Conservation (phyloP, 768 basidiomycete species). For the Leccinellum rugosiceps region DNA sequence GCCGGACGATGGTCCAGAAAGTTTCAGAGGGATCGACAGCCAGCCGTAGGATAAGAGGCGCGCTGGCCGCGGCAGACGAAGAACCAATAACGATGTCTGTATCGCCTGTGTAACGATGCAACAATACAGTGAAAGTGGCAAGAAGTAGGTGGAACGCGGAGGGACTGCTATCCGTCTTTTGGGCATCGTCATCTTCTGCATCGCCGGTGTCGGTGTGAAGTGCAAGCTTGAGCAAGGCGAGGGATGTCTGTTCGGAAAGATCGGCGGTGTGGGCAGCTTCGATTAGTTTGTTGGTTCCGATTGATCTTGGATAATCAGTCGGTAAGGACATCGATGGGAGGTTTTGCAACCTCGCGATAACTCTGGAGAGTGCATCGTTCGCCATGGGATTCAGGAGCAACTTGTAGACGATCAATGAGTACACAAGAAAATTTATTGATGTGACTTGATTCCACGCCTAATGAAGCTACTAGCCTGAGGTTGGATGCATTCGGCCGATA, state of each 20-base stretch:
- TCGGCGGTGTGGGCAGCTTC: slow-evolving; percentile 76
- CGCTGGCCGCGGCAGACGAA: slow-evolving; percentile 68
- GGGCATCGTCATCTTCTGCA: slow-evolving; percentile 47
- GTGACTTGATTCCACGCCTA: slow-evolving; percentile 3
- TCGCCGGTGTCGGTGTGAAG: slow-evolving; percentile 61
- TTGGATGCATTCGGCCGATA: background rate
- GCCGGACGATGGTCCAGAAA: slow-evolving; percentile 84
- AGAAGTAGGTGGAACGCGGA: slow-evolving; percentile 90
- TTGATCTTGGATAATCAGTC: slow-evolving; percentile 90
- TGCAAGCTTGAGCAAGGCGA: slow-evolving; percentile 80
- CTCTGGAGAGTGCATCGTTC: slow-evolving; percentile 43
- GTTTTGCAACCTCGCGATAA: slow-evolving; percentile 66
- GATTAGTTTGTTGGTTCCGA: slow-evolving; percentile 70
- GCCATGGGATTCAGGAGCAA: background rate
- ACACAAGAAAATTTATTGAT: slow-evolving; percentile 4
- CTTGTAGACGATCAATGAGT: background rate
- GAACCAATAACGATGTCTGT: slow-evolving; percentile 90
- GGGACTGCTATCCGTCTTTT: slow-evolving; percentile 42
- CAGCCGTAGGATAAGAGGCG: slow-evolving; percentile 82
- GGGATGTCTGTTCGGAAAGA: slow-evolving; percentile 70
- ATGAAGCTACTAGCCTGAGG: too few relatives aligned
- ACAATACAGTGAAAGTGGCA: slow-evolving; percentile 85
- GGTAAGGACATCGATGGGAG: slow-evolving; percentile 89
- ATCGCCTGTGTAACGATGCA: slow-evolving; percentile 95
- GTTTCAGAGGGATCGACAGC: slow-evolving; percentile 81